These are phyloP conservation scores for Bidens hawaiensis DNA, from an alignment of 140 eudicot genomes.

Conservation along the genomic window DNA sequence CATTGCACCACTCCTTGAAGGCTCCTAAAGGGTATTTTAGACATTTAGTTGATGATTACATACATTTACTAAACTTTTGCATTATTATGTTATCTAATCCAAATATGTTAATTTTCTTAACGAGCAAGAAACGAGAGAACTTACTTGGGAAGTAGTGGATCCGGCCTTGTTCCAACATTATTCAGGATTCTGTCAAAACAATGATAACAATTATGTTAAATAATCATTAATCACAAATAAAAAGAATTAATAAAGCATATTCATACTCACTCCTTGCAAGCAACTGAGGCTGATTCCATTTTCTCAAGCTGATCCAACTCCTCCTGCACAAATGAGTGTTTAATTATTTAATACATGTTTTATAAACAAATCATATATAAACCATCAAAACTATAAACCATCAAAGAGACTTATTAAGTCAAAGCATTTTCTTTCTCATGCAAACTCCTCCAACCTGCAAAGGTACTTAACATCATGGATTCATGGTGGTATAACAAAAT, in stretches of 20 bases:
- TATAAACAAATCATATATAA: neutral
- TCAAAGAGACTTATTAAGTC: neutral
- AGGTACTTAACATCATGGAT: neutral
- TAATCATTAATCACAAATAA: neutral
- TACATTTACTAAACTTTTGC: neutral
- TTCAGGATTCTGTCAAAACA: constrained; percentile 34
- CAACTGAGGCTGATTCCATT: constrained; percentile 63
- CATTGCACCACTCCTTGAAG: neutral
- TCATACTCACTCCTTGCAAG: constrained; percentile 62
- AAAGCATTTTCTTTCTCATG: neutral
- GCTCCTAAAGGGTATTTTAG: constrained; percentile 9
- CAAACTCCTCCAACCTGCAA: neutral
- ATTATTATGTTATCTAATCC: neutral
- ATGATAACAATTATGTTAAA: constrained; percentile 10
- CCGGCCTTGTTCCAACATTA: constrained; percentile 57
- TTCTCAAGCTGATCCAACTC: constrained; percentile 68
- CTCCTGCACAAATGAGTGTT: constrained; percentile 39
- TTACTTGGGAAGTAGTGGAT: constrained; percentile 71
- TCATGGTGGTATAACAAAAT: neutral
- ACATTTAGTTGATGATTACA: neutral
- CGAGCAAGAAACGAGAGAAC: constrained; percentile 16
- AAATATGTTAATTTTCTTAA: neutral
- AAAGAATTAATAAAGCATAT: neutral
- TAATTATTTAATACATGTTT: neutral
- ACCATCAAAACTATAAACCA: neutral